These are phyloP conservation scores for Colletotrichum limetticola DNA, from an alignment of 2,329 filamentous ascomycete species.

Conservation along the genomic window DNA sequence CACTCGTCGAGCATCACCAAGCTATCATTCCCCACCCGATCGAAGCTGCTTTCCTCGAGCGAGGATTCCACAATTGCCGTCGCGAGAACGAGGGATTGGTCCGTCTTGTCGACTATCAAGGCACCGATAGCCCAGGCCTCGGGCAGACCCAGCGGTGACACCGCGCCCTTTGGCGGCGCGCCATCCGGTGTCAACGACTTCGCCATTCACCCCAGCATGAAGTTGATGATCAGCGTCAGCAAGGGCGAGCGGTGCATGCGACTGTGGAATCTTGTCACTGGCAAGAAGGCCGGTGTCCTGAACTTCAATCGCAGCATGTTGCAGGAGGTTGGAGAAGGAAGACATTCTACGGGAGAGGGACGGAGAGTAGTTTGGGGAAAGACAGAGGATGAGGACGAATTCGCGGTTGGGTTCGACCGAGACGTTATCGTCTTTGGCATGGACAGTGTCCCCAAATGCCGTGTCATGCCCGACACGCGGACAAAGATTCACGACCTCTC, in stretches of 20 bases:
- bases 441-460: constrained; percentile 84
- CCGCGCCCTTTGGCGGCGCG: constrained; percentile 81
- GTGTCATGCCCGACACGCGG: constrained; percentile 72
- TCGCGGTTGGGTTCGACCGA: constrained; percentile 88
- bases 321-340: constrained; percentile 79
- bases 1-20: constrained; percentile 85
- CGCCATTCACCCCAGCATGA: constrained; percentile 94
- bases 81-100: constrained; percentile 89
- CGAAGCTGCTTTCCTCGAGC: constrained; percentile 86
- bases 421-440: constrained; percentile 88
- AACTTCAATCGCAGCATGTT: constrained; percentile 83
- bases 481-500: constrained; percentile 87
- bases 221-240: constrained; percentile 93
- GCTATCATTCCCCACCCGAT: constrained; percentile 83
- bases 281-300: constrained; percentile 92
- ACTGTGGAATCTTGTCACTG: constrained; percentile 96
- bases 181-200: constrained; percentile 95
- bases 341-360: constrained; percentile 83
- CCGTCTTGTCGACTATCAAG: constrained; percentile 86
- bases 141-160: constrained; percentile 89
- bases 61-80: constrained; percentile 95
- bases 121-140: constrained; percentile 83
- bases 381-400: constrained; percentile 80
- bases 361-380: constrained; percentile 83
- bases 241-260: constrained; percentile 92